Conservation (phyloP, 2,329 filamentous ascomycete genomes). For the Botrytis medusae region DNA sequence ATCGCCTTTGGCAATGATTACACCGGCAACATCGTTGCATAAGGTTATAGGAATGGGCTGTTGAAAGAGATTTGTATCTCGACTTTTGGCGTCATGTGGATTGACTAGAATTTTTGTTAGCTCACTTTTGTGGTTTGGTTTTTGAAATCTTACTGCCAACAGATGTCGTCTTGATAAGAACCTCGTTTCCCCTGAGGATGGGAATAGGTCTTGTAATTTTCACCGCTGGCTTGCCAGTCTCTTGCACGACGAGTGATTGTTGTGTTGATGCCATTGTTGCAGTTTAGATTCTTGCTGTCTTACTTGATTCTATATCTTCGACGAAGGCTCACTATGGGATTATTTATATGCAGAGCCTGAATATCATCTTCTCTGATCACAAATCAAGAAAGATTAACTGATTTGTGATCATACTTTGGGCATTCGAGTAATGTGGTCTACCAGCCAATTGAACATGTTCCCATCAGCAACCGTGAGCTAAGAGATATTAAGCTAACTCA, state of each 20-base stretch:
- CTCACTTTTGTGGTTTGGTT: rapidly evolving
- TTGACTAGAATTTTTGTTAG: background rate
- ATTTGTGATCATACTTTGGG: background rate
- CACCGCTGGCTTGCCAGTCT: constrained; percentile 34
- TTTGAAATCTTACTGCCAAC: constrained; percentile 30
- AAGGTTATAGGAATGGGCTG: constrained; percentile 39
- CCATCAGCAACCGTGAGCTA: background rate
- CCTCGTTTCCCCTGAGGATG: constrained; percentile 38
- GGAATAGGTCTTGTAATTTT: constrained; percentile 35
- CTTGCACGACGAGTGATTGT: constrained; percentile 35
- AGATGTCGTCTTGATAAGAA: constrained; percentile 43
- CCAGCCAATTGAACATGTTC: background rate
- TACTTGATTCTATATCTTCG: background rate
- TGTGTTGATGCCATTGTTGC: constrained; percentile 28
- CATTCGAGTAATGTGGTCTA: background rate
- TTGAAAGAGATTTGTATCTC: constrained; percentile 40
- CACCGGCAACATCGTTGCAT: constrained; percentile 41
- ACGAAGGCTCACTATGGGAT: background rate
- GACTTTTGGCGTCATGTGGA: constrained; percentile 22
- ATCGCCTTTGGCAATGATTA: constrained; percentile 39
- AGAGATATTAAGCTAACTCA: background rate
- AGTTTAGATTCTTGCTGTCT: background rate
- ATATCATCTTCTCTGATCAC: background rate
- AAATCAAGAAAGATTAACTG: background rate
- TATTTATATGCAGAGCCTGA: background rate